phyloP scores from a whole-genome alignment of 352 stramenopile genomes.

The Phytophthora melonis region DNA sequence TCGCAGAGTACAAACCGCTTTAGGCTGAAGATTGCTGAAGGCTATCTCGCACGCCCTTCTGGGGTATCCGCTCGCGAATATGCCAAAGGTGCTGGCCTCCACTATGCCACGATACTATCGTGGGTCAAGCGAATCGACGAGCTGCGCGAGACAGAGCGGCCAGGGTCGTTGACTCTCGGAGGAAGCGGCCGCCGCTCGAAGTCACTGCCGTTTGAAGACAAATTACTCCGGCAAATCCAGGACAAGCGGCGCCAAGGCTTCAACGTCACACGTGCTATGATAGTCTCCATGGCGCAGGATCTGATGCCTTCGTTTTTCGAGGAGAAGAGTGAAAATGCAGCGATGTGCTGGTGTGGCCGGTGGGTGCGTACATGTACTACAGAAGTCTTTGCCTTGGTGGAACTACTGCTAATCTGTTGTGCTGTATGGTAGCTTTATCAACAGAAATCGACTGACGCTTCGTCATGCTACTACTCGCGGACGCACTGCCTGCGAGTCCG shows the following conservation, averaged over 20 bases:
- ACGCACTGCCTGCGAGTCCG: not conserved
- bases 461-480: not conserved
- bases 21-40: not conserved
- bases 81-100: not conserved
- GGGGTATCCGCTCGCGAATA: not conserved
- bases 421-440: not conserved
- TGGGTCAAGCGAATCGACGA: not conserved
- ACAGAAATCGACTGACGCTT: not conserved
- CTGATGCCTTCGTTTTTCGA: not conserved
- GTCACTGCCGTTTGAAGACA: not conserved
- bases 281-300: not conserved
- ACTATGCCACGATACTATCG: not conserved
- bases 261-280: not conserved
- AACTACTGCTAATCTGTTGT: not conserved
- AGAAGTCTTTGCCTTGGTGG: not conserved
- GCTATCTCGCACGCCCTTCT: not conserved
- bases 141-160: not conserved
- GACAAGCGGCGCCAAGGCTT: not conserved
- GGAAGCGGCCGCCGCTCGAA: not conserved
- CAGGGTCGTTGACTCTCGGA: not conserved
- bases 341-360: not conserved
- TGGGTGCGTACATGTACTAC: not conserved
- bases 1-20: not conserved
- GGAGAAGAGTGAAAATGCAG: not conserved
- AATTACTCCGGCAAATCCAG: not conserved